A percentile compares a stretch with the other conserved stretches of the same genome.
phyloP scores from a whole-genome alignment of 2,329 filamentous ascomycete genomes.

The Fusarium sp. region DNA sequence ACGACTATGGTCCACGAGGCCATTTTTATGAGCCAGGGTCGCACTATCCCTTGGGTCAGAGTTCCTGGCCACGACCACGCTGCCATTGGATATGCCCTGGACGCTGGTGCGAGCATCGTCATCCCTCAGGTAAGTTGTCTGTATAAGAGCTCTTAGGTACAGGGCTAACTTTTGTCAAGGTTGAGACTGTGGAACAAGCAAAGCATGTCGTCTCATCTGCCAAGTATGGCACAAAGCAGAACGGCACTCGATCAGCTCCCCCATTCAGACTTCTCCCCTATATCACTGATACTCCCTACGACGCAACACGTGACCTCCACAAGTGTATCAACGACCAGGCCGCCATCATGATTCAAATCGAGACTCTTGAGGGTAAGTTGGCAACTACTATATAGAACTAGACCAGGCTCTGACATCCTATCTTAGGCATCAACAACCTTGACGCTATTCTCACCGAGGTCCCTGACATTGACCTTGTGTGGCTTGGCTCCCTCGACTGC shows the following conservation, averaged over 20 bases:
- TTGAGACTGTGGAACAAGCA: slow-evolving; percentile 60
- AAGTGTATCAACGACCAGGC: slow-evolving; percentile 59
- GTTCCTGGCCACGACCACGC: slow-evolving; percentile 61
- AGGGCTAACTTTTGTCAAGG: slow-evolving; percentile 22
- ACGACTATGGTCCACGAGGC: slow-evolving; percentile 61
- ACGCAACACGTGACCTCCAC: slow-evolving; percentile 50
- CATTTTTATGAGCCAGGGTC: slow-evolving; percentile 59
- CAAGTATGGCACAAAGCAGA: slow-evolving; percentile 56
- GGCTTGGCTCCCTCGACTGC: slow-evolving; percentile 59
- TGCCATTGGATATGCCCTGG: slow-evolving; percentile 59
- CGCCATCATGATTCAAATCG: slow-evolving; percentile 62
- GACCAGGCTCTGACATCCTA: not conserved
- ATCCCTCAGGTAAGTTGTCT: slow-evolving; percentile 53
- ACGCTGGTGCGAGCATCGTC: slow-evolving; percentile 61
- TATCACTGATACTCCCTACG: slow-evolving; percentile 52
- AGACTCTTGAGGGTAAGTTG: slow-evolving; percentile 48
- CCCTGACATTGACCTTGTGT: slow-evolving; percentile 60
- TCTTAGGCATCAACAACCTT: slow-evolving; percentile 57
- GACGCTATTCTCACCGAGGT: slow-evolving; percentile 60
- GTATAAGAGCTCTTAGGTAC: no score
- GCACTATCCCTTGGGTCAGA: slow-evolving; percentile 58
- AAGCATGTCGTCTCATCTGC: slow-evolving; percentile 56
- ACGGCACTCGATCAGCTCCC: slow-evolving; percentile 59
- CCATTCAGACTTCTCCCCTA: slow-evolving; percentile 56
- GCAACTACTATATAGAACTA: not conserved